Evolutionary conservation across 768 basidiomycete genomes (phyloP).

Genomic region (Leucogyrophana mollusca): DNA sequence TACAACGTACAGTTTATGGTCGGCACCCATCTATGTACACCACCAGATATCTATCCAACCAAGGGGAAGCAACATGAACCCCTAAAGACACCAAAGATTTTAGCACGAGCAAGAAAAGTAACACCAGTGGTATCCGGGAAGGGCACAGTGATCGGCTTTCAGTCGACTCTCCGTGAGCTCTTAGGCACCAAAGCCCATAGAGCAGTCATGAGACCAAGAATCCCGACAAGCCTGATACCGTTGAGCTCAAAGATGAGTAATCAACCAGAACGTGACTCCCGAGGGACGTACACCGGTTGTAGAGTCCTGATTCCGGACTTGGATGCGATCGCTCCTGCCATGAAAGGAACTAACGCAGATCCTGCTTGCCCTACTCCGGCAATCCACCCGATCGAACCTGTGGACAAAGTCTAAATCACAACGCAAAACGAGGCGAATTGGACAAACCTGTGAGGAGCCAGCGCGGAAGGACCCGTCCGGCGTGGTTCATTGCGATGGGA

Average conservation of each 20-base stretch:
- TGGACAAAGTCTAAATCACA: neutral
- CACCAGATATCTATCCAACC: no score
- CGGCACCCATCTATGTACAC: no score
- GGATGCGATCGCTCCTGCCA: constrained; percentile 66
- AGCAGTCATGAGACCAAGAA: constrained; percentile 41
- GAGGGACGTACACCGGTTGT: constrained; percentile 30
- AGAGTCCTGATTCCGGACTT: constrained; percentile 50
- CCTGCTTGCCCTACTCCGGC: constrained; percentile 71
- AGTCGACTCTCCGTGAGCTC: constrained; percentile 17
- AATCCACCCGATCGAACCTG: constrained; percentile 66
- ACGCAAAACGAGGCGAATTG: neutral
- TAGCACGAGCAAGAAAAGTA: no score
- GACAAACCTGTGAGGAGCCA: constrained; percentile 56
- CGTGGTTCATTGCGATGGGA: constrained; percentile 65
- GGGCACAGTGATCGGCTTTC: no score
- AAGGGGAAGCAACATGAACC: no score
- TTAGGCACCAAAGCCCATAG: constrained; percentile 44
- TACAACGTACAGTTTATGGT: no score
- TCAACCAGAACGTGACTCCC: neutral
- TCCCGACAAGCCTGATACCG: constrained; percentile 29
- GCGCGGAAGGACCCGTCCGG: constrained; percentile 64
- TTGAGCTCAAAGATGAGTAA: neutral
- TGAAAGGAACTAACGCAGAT: constrained; percentile 68
- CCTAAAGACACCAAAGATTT: no score
- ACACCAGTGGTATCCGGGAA: no score